Evolutionary conservation across 441 rosid genomes (phyloP).

Genomic region (Populus hybrid): DNA sequence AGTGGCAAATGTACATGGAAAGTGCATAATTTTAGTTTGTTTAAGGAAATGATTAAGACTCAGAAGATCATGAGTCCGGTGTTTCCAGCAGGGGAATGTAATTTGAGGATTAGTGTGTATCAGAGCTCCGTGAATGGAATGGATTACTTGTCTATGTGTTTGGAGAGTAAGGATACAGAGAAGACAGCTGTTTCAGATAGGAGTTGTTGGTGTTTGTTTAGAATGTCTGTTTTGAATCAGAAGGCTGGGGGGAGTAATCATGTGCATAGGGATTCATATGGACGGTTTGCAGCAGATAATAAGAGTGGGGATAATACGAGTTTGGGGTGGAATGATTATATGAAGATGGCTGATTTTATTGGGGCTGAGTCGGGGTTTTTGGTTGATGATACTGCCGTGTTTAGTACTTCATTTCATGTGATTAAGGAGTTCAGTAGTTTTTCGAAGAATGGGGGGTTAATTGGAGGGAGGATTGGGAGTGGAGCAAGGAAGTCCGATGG

Average conservation of each 20-base stretch:
- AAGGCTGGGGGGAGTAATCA: constrained; percentile 83
- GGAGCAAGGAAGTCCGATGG: constrained; percentile 90
- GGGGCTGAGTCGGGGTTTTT: constrained; percentile 71
- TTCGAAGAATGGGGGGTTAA: constrained; percentile 62
- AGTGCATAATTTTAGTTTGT: constrained; percentile 93
- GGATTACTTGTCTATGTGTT: constrained; percentile 86
- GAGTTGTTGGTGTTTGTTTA: constrained; percentile 97
- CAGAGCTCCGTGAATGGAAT: constrained; percentile 83
- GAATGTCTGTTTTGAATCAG: constrained; percentile 91
- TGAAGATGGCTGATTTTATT: constrained; percentile 92
- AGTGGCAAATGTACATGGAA: constrained; percentile 98
- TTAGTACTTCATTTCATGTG: constrained; percentile 94
- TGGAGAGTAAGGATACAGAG: constrained; percentile 95
- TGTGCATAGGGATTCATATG: constrained; percentile 92
- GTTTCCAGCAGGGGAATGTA: constrained; percentile 98
- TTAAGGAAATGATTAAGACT: constrained; percentile 93
- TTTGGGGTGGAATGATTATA: constrained; percentile 96
- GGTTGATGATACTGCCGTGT: constrained; percentile 83
- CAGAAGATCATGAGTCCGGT: constrained; percentile 99
- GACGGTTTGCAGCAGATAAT: constrained; percentile 93
- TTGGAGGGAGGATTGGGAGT: constrained; percentile 64
- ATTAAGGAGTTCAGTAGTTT: constrained; percentile 89
- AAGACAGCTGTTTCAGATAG: constrained; percentile 54
- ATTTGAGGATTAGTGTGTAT: constrained; percentile 85
- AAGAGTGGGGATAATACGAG: constrained; percentile 98